A percentile compares a stretch with the other conserved stretches of the same genome.
Evolutionary conservation across 108 stramenopile species (phyloP).

Genomic region (Cyclotella distinguenda): DNA sequence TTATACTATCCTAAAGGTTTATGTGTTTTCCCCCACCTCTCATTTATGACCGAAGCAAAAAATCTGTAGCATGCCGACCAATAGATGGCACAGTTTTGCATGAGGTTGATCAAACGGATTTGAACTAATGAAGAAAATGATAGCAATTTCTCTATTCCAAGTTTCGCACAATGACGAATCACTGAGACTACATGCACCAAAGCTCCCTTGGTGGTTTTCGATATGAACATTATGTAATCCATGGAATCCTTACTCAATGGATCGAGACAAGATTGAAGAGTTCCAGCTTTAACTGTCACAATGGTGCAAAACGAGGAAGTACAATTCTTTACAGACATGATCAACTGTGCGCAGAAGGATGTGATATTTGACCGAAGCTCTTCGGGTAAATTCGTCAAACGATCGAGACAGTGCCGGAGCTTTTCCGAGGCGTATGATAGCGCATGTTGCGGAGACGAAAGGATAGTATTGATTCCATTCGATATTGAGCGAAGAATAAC

Average conservation of each 20-base stretch:
- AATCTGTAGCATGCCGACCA: too few species aligned
- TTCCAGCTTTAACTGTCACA: not conserved
- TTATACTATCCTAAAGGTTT: too few species aligned
- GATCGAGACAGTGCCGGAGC: not conserved
- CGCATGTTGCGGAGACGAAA: not conserved
- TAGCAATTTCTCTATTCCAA: not conserved
- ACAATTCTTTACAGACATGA: not conserved
- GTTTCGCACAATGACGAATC: not conserved
- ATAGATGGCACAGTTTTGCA: too few species aligned
- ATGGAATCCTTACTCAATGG: not conserved
- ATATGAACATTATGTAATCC: not conserved
- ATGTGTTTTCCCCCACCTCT: too few species aligned
- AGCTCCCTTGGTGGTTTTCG: constrained; percentile 10
- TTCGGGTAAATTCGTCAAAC: not conserved
- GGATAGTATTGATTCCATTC: not conserved
- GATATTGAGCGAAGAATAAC: constrained; percentile 6
- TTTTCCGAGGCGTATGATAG: constrained; percentile 5
- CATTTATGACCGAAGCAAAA: too few species aligned
- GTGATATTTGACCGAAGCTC: not conserved
- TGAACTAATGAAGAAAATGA: not conserved
- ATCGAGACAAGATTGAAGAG: not conserved
- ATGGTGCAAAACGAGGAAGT: not conserved
- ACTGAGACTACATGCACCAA: not conserved
- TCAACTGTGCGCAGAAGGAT: not conserved
- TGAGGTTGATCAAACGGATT: too few species aligned